Conservation (phyloP, 2,329 filamentous ascomycete species). For the Ophiostoma ips region DNA sequence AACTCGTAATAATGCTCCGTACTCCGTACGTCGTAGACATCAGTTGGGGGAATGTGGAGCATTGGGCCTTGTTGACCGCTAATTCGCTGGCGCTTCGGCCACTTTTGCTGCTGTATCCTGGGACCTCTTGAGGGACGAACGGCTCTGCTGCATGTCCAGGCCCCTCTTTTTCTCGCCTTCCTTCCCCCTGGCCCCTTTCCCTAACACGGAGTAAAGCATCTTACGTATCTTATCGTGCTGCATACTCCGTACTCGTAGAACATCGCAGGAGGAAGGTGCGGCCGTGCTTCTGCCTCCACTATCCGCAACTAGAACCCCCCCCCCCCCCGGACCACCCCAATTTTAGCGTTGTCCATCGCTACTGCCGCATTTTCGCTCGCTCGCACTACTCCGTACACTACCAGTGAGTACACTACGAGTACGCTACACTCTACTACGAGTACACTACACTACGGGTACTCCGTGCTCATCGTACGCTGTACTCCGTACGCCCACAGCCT, state of each 20-base stretch:
- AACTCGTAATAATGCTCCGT: no score
- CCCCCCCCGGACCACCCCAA: neutral
- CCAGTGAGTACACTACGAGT: neutral
- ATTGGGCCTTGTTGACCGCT: neutral
- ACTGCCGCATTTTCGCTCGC: constrained; percentile 1
- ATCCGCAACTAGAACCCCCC: neutral
- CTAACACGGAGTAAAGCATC: neutral
- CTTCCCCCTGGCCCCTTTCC: neutral
- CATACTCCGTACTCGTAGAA: no score
- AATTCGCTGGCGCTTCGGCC: neutral
- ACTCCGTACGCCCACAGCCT: no score
- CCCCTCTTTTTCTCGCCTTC: no score
- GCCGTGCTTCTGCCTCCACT: neutral
- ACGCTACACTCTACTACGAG: no score
- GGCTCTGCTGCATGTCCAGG: no score
- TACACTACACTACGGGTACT: no score
- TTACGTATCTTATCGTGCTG: neutral
- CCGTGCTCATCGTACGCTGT: no score
- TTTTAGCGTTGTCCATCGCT: neutral
- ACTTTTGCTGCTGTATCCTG: neutral
- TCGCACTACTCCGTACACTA: neutral
- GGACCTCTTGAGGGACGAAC: no score
- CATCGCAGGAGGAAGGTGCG: neutral
- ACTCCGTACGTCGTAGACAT: no score
- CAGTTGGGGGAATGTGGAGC: no score